These are phyloP conservation scores for Aspergillus avenaceus DNA, from an alignment of 495 filamentous ascomycete genomes.

Conservation along the genomic window DNA sequence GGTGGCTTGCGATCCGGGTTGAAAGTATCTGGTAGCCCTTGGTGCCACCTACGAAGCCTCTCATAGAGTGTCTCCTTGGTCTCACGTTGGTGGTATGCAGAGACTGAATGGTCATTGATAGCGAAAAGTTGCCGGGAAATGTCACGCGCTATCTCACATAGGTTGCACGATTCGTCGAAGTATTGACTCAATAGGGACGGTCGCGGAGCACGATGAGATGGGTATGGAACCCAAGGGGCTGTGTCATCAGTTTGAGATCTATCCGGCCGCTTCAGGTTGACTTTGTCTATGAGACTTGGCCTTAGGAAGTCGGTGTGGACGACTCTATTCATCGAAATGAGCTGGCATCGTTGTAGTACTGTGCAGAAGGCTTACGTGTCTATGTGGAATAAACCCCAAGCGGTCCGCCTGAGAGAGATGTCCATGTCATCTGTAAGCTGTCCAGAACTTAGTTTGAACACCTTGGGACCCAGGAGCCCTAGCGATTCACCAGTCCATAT, in stretches of 20 bases:
- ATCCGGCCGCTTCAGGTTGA: conserved; percentile 28
- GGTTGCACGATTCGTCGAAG: conserved; percentile 36
- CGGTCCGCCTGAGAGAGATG: conserved; percentile 30
- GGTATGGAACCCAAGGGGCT: conserved; percentile 35
- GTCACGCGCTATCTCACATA: conserved; percentile 39
- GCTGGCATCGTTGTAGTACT: background rate
- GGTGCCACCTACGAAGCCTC: conserved; percentile 31
- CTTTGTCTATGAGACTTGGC: conserved; percentile 32
- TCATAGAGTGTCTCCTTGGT: conserved; percentile 31
- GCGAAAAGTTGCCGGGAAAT: conserved; percentile 38
- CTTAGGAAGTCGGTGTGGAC: conserved; percentile 40
- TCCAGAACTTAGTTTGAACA: conserved; percentile 12
- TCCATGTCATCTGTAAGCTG: conserved; percentile 32
- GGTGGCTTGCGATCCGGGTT: conserved; percentile 20
- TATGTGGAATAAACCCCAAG: conserved; percentile 44
- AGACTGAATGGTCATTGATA: conserved; percentile 1
- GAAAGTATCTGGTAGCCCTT: conserved; percentile 28
- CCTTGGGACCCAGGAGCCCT: conserved; percentile 30
- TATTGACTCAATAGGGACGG: conserved; percentile 32
- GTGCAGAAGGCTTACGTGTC: conserved; percentile 32
- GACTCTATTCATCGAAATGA: conserved; percentile 21
- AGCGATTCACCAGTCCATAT: conserved; percentile 35
- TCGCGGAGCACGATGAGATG: conserved; percentile 28
- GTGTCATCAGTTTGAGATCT: conserved; percentile 13
- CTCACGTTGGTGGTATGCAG: conserved; percentile 14